These are phyloP conservation scores for Colletotrichum eremochloae DNA, from an alignment of 2,329 filamentous ascomycete genomes.

Conservation along the genomic window DNA sequence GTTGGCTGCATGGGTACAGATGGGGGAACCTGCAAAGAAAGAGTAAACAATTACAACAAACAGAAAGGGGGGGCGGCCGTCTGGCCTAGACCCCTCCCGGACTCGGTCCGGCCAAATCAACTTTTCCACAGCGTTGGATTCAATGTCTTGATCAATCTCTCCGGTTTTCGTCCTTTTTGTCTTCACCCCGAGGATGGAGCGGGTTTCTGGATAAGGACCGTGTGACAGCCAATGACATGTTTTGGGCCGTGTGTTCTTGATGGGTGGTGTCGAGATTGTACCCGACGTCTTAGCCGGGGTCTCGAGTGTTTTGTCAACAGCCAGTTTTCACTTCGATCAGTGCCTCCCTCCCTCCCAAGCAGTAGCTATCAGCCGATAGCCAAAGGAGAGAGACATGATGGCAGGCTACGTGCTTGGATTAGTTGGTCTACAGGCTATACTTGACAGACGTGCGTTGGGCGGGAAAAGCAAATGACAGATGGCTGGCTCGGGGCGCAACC, in stretches of 20 bases:
- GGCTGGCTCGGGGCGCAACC: background rate
- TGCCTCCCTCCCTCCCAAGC: background rate
- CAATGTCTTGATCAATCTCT: background rate
- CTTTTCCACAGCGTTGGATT: slow-evolving; percentile 17
- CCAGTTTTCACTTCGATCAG: background rate
- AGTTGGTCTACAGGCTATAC: background rate
- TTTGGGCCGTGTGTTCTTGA: background rate
- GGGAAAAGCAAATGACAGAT: background rate
- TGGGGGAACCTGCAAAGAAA: slow-evolving; percentile 10
- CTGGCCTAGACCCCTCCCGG: background rate
- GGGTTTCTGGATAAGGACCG: background rate
- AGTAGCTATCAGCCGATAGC: background rate
- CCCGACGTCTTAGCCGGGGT: too few species aligned
- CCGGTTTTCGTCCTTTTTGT: background rate
- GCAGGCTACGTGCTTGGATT: background rate
- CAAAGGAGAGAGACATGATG: slow-evolving; percentile 1
- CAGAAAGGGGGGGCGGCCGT: background rate
- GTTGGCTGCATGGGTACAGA: background rate
- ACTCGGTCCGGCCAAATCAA: slow-evolving; percentile 14
- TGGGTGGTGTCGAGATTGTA: background rate
- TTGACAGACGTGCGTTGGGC: background rate
- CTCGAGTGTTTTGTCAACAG: background rate
- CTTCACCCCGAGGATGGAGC: background rate
- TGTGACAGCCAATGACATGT: background rate
- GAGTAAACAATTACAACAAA: slow-evolving; percentile 22